Conservation (phyloP, 495 filamentous ascomycete species). For the Chaetomium fimeti region DNA sequence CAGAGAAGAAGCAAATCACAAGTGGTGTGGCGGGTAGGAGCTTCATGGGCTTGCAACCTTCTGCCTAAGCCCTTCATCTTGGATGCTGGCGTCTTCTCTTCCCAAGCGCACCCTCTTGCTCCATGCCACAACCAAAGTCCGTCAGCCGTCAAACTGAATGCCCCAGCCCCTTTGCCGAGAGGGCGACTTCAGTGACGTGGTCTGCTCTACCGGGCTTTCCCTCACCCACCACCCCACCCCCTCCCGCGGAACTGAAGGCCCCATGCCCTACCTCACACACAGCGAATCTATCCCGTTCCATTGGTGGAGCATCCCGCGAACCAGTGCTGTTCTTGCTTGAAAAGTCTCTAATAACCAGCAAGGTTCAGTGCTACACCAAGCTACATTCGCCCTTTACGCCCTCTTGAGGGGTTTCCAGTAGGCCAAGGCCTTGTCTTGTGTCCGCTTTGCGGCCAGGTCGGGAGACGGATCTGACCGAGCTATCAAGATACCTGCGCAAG, state of each 20-base stretch:
- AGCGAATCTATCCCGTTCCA: neutral
- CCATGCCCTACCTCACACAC: conserved; percentile 10
- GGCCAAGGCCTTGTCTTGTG: neutral
- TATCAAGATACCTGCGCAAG: neutral
- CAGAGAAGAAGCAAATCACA: conserved; percentile 6
- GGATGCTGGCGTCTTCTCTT: neutral
- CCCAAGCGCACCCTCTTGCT: neutral
- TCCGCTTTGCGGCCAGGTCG: neutral
- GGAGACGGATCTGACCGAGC: neutral
- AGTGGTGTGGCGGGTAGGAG: conserved; percentile 1
- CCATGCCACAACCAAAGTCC: neutral
- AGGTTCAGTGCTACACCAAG: neutral
- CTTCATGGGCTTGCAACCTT: conserved; percentile 2
- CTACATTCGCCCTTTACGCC: neutral
- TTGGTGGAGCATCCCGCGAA: neutral
- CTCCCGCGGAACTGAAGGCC: neutral
- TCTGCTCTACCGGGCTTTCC: neutral
- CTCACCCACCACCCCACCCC: neutral
- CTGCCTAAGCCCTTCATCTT: neutral
- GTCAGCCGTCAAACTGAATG: too few relatives aligned
- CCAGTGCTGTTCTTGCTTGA: neutral
- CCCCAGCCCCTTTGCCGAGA: neutral
- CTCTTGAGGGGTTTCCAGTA: neutral
- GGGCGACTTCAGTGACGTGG: conserved; percentile 7
- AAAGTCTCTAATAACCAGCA: neutral